phyloP scores from a whole-genome alignment of 2,329 filamentous ascomycete species.

The Alternaria novae-zelandiae region DNA sequence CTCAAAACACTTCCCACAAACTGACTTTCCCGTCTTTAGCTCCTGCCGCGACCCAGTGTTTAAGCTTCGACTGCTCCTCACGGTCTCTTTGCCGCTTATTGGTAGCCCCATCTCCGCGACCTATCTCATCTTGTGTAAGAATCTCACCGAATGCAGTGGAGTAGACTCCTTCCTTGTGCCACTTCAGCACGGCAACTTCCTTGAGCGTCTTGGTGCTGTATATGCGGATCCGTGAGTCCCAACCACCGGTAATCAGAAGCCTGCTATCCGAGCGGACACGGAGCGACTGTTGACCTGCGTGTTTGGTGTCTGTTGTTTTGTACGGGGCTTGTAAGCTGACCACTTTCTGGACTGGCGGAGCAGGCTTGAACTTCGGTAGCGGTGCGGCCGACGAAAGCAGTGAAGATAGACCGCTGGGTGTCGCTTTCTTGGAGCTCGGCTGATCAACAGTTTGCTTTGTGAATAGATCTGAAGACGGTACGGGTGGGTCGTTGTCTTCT shows the following conservation, averaged over 20 bases:
- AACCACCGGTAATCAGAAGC: slow-evolving; percentile 89
- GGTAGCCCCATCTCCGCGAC: background rate
- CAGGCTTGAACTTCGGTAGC: slow-evolving; percentile 10
- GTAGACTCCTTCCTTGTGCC: slow-evolving; percentile 90
- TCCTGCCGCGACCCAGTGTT: slow-evolving; percentile 89
- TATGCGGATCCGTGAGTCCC: slow-evolving; percentile 82
- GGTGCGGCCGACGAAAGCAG: slow-evolving; percentile 27
- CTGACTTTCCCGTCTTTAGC: slow-evolving; percentile 96
- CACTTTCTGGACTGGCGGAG: slow-evolving; percentile 2
- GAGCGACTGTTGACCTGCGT: slow-evolving; percentile 87
- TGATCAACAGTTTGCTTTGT: slow-evolving; percentile 20
- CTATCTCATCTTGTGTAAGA: slow-evolving; percentile 15
- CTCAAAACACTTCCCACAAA: slow-evolving; percentile 86
- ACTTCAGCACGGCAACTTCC: slow-evolving; percentile 90
- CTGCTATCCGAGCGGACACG: slow-evolving; percentile 78
- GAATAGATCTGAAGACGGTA: slow-evolving; percentile 18
- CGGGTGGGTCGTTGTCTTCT: background rate
- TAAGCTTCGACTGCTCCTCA: slow-evolving; percentile 65
- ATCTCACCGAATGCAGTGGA: slow-evolving; percentile 72
- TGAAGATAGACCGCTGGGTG: slow-evolving; percentile 30
- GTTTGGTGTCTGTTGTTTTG: slow-evolving; percentile 76
- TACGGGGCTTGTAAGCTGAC: slow-evolving; percentile 53
- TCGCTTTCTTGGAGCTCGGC: background rate
- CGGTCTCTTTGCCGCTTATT: slow-evolving; percentile 29
- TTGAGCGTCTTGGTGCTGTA: slow-evolving; percentile 82